Base-by-base conservation (phyloP, 2,329 filamentous ascomycete species). In the Aspergillus amoenus region DNA sequence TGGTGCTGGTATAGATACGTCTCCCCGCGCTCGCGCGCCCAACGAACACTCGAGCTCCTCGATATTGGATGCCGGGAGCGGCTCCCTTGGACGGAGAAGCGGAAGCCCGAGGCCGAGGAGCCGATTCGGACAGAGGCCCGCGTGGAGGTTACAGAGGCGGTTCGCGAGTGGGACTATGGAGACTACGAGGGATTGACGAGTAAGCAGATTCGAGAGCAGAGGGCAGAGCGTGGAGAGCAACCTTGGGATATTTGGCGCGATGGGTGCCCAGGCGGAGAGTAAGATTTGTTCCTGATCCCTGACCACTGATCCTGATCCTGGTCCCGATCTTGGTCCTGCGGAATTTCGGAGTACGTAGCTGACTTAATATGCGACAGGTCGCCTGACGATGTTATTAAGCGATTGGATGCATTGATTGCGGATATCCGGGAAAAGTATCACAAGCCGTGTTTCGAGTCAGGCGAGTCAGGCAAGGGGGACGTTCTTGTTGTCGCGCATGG, bases 211-310 rank as follows among this genome's bases (percentile, higher is more conserved):
- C 80, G 83, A 50, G 79, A 81, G 52, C 68, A 77, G 63, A 82
- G 83, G 50, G 79, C 76, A 58, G 78, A 82, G 66, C 78, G 84
- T 57, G 89, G 89, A 7, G 63, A 78, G 41, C 80, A 78, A 4
- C 72, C 76, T 22, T 95, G 91, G 91, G 89, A 94, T 76, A 95
- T 96, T 62, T 96, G 91, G 91, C 80, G 79, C n/a, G 91, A 95
- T 70, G 91, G 91, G 0, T 96, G 91, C 74, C 88, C 88, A 1
- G 89, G 87, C 3, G 92, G 92, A 72, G 91, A 96, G 88, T 90
- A 75, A 73, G 85, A 81, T 11, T 30, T 30, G 27, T 30, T 30
- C 27, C 27, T 9, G 9, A 30, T 30, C 9, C 27, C 27, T 9
- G 27, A 30, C 8, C 24, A 7, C 24, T 27, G 24, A 27, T 27